Conservation (phyloP, 78 protist genomes). For the Chrysochromulina tobinii region DNA sequence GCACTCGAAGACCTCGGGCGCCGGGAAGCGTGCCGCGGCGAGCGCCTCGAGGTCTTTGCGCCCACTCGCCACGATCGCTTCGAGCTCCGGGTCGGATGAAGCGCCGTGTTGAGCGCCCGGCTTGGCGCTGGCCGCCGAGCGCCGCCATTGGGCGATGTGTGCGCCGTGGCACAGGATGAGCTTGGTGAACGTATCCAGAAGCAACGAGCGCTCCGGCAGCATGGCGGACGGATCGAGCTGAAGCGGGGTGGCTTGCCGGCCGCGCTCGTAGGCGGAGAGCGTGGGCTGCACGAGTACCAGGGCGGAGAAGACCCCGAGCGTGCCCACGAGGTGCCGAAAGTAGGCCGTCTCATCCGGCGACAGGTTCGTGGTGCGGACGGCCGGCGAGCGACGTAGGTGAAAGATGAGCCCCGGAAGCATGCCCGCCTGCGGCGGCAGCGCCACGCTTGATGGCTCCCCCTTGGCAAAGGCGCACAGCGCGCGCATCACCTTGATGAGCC, state of each 20-base stretch:
- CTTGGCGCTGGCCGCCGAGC: not conserved
- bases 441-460: not conserved
- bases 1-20: not conserved
- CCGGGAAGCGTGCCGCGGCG: slow-evolving; percentile 4
- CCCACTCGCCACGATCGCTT: not conserved
- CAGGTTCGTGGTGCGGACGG: no score
- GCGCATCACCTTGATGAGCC: not conserved
- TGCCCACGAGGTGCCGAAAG: not conserved
- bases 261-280: not conserved
- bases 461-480: not conserved
- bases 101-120: not conserved
- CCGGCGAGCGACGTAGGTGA: not conserved
- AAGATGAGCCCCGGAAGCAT: not conserved
- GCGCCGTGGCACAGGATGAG: not conserved
- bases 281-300: not conserved
- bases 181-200: not conserved
- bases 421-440: not conserved
- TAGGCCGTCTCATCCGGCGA: not conserved
- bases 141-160: not conserved
- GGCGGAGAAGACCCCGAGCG: not conserved
- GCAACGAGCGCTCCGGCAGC: not conserved
- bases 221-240: not conserved
- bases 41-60: not conserved
- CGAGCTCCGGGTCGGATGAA: not conserved
- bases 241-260: not conserved